These are phyloP conservation scores for Aspergillus flavus DNA, from an alignment of 2,329 filamentous ascomycete genomes.

Conservation along the genomic window DNA sequence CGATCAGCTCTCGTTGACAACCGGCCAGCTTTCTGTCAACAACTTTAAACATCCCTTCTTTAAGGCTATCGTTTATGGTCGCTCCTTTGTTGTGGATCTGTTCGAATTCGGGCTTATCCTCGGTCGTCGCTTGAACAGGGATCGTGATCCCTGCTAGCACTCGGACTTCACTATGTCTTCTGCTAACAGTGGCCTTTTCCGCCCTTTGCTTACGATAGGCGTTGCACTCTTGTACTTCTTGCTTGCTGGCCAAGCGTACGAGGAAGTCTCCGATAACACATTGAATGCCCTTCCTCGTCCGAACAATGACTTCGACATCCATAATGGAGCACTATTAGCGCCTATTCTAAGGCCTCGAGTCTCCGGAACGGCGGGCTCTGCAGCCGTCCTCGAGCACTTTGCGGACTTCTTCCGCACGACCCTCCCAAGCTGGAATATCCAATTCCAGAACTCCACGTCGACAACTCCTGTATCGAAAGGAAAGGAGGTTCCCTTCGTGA, in stretches of 20 bases:
- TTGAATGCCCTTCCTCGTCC: conserved; percentile 72
- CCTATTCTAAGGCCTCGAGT: conserved; percentile 88
- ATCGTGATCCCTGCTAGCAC: neutral
- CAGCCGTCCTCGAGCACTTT: conserved; percentile 76
- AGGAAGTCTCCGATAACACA: conserved; percentile 71
- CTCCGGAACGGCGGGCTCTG: conserved; percentile 77
- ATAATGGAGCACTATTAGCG: conserved; percentile 73
- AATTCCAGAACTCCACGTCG: conserved; percentile 87
- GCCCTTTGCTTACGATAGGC: conserved; percentile 29
- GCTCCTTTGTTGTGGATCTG: neutral
- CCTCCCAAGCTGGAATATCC: conserved; percentile 77
- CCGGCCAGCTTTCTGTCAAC: conserved; percentile 4
- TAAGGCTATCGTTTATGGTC: neutral
- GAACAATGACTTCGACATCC: conserved; percentile 75
- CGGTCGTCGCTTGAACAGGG: neutral
- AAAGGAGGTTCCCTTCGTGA: conserved; percentile 76
- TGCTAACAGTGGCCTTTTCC: conserved; percentile 31
- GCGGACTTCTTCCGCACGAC: conserved; percentile 74
- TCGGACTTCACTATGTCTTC: conserved; percentile 26
- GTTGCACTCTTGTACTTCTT: conserved; percentile 29
- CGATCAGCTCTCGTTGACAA: neutral
- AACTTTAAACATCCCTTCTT: neutral
- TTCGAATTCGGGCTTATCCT: neutral
- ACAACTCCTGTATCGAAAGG: conserved; percentile 76
- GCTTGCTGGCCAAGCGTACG: conserved; percentile 51